Evolutionary conservation across 495 filamentous ascomycete genomes (phyloP).

Genomic region (Penicillium tannophilum): DNA sequence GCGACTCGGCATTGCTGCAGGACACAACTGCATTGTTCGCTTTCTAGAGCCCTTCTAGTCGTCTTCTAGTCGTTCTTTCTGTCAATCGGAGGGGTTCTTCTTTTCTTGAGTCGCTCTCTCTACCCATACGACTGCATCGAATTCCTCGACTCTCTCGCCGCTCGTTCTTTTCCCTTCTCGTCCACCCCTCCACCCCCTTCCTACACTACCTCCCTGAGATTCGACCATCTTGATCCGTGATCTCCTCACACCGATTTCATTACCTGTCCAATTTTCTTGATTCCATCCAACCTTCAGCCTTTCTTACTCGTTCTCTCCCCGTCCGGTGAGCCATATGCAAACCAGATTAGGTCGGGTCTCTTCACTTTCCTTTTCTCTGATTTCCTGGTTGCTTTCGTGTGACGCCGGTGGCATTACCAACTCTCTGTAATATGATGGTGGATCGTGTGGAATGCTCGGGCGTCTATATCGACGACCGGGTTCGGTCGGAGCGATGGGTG

Average conservation of each 20-base stretch:
- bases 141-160: constrained; percentile 17
- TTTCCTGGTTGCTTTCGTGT: constrained; percentile 13
- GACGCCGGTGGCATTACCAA: constrained; percentile 15
- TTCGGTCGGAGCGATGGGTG: constrained; percentile 64
- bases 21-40: constrained; percentile 43
- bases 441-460: constrained; percentile 74
- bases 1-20: constrained; percentile 34
- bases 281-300: background rate
- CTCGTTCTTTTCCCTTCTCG: constrained; percentile 18
- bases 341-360: constrained; percentile 14
- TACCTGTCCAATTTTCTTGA: background rate
- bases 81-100: background rate
- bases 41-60: constrained; percentile 16
- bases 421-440: constrained; percentile 49
- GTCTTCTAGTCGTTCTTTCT: constrained; percentile 25
- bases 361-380: constrained; percentile 17
- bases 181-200: constrained; percentile 1
- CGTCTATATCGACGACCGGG: constrained; percentile 80
- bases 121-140: background rate
- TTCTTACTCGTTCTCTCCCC: background rate
- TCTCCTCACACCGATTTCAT: background rate
- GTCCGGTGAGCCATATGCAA: constrained; percentile 26
- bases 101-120: constrained; percentile 5
- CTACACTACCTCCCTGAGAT: background rate
- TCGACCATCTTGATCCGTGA: background rate